Percentiles rank a stretch among this genome's conserved stretches.
Conservation (phyloP, 2,329 filamentous ascomycete species). For the Colletotrichum tabaci region DNA sequence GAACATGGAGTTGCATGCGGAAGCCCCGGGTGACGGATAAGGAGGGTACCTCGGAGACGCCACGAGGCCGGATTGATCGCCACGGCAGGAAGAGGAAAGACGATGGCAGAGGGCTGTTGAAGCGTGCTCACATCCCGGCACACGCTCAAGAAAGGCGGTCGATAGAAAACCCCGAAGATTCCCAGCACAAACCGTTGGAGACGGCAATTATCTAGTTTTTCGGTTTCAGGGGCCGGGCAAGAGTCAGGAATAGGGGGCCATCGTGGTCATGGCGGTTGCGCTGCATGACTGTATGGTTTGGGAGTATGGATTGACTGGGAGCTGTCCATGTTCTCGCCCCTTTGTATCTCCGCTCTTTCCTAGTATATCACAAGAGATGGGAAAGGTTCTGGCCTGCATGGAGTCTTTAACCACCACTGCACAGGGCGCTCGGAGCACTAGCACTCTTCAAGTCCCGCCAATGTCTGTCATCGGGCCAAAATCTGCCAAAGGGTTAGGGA, state of each 20-base stretch:
- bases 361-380: slow-evolving; percentile 10
- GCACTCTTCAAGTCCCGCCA: slow-evolving; percentile 10
- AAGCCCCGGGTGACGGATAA: slow-evolving; percentile 23
- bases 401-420: slow-evolving; percentile 19
- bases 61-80: slow-evolving; percentile 21
- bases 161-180: slow-evolving; percentile 24
- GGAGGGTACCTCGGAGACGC: slow-evolving; percentile 13
- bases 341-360: slow-evolving; percentile 12
- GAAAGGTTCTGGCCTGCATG: slow-evolving; percentile 30
- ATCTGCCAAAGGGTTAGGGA: slow-evolving; percentile 14
- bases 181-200: slow-evolving; percentile 27
- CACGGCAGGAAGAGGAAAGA: slow-evolving; percentile 1
- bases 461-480: slow-evolving; percentile 33
- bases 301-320: slow-evolving; percentile 20
- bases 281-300: slow-evolving; percentile 24
- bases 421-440: slow-evolving; percentile 23
- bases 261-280: slow-evolving; percentile 19
- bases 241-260: slow-evolving; percentile 33
- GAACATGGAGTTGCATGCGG: slow-evolving; percentile 1
- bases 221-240: slow-evolving; percentile 35
- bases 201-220: slow-evolving; percentile 5
- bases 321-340: slow-evolving; percentile 16
- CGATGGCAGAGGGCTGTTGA: slow-evolving; percentile 27
- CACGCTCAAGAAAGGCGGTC: background rate
- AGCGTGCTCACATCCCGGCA: slow-evolving; percentile 15